Conservation (phyloP, 805 yeast genomes). For the Candida nitratophila region DNA sequence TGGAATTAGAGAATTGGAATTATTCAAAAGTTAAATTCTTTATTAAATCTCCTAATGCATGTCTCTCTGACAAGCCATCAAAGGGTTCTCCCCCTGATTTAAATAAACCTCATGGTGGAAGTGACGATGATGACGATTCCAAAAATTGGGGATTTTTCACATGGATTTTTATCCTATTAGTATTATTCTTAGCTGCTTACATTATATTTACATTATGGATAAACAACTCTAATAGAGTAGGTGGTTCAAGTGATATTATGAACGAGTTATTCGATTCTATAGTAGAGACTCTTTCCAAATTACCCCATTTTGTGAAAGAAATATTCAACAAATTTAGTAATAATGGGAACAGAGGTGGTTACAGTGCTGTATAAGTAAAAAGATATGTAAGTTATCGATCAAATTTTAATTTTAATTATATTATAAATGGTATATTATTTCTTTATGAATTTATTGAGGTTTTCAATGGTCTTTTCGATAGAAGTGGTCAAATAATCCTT, state of each 20-base stretch:
- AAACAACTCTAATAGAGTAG: slow-evolving; percentile 58
- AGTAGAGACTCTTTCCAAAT: slow-evolving; percentile 45
- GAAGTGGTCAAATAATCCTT: slow-evolving; percentile 69
- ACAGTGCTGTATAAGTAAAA: slow-evolving; percentile 89
- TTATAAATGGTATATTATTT: background rate
- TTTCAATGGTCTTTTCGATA: slow-evolving; percentile 62
- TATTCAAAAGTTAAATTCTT: slow-evolving; percentile 30
- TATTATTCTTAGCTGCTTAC: slow-evolving; percentile 64
- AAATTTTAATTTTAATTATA: slow-evolving; percentile 2
- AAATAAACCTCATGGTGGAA: slow-evolving; percentile 21
- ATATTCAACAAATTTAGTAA: slow-evolving; percentile 61
- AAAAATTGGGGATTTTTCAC: slow-evolving; percentile 75
- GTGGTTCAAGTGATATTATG: slow-evolving; percentile 60
- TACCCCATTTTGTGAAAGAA: slow-evolving; percentile 65
- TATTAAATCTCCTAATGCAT: slow-evolving; percentile 21
- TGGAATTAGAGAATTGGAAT: slow-evolving; percentile 31
- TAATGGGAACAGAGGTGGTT: slow-evolving; percentile 71
- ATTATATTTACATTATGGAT: slow-evolving; percentile 71
- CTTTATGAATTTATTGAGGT: slow-evolving; percentile 41
- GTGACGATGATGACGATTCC: slow-evolving; percentile 29
- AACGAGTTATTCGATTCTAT: slow-evolving; percentile 67
- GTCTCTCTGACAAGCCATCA: slow-evolving; percentile 25
- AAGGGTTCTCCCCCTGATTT: slow-evolving; percentile 7
- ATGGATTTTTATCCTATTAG: slow-evolving; percentile 71
- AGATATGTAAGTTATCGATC: no score